phyloP scores from a whole-genome alignment of 192 early-diverging fungal species.

The Kickxella alabastrina region DNA sequence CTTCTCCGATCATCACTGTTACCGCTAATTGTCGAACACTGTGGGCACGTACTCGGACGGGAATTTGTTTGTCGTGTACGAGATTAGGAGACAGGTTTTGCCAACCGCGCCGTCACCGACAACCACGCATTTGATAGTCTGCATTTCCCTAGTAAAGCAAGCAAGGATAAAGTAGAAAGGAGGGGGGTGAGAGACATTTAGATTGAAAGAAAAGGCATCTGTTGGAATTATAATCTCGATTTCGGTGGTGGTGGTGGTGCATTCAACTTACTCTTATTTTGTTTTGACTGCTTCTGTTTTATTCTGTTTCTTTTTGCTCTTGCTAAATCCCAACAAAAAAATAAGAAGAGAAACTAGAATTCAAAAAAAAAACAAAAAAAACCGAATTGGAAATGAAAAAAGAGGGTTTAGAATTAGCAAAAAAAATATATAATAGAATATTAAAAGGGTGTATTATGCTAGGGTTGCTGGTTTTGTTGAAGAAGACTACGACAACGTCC shows the following conservation, averaged over 20 bases:
- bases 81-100: slow-evolving; percentile 91
- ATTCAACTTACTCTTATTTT: too few species aligned
- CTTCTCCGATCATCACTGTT: slow-evolving; percentile 98
- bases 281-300: too few species aligned
- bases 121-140: slow-evolving; percentile 80
- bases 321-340: neutral
- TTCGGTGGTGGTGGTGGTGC: too few species aligned
- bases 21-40: slow-evolving; percentile 99
- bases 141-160: slow-evolving; percentile 39
- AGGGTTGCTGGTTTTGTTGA: too few species aligned
- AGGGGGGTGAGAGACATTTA: neutral
- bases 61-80: slow-evolving; percentile 95
- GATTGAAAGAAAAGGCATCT: neutral
- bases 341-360: neutral
- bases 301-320: neutral
- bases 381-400: neutral
- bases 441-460: too few species aligned
- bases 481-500: too few species aligned
- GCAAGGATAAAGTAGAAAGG: neutral
- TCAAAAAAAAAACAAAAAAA: neutral
- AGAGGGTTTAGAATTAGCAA: too few species aligned
- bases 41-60: slow-evolving; percentile 96
- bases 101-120: slow-evolving; percentile 76
- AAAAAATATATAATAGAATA: too few species aligned
- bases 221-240: too few species aligned